These are phyloP conservation scores for Pulveroboletus frians DNA, from an alignment of 768 basidiomycete genomes.

Conservation along the genomic window DNA sequence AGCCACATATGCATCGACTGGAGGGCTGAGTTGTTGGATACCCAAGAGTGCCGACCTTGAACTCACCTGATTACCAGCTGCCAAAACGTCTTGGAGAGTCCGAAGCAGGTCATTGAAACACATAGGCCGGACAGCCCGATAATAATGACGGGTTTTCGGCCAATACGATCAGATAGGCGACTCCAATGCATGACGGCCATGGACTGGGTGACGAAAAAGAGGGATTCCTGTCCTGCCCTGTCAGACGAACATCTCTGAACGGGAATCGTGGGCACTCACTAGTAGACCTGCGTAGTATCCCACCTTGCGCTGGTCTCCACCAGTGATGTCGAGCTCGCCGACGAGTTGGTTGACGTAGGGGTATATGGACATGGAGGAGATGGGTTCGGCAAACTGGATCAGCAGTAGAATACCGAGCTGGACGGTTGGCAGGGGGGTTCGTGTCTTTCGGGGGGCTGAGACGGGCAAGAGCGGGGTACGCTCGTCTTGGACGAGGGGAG, in stretches of 20 bases:
- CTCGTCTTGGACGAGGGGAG: conserved; percentile 11
- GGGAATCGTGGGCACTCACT: conserved; percentile 31
- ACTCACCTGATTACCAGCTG: conserved; percentile 44
- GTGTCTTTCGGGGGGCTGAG: background rate
- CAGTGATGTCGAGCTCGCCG: conserved; percentile 22
- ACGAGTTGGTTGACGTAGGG: conserved; percentile 46
- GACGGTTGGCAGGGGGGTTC: conserved; percentile 35
- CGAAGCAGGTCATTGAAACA: conserved; percentile 66
- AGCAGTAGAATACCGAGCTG: conserved; percentile 36
- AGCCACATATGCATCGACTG: conserved; percentile 28
- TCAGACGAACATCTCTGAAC: background rate
- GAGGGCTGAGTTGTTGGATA: background rate
- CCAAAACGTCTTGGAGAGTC: conserved; percentile 63
- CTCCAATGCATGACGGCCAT: conserved; percentile 70
- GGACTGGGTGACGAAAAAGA: conserved; percentile 74
- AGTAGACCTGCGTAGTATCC: conserved; percentile 72
- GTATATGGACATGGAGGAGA: conserved; percentile 40
- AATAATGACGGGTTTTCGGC: conserved; percentile 70
- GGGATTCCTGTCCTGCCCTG: conserved; percentile 49
- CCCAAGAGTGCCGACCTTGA: background rate
- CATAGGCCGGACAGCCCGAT: conserved; percentile 57
- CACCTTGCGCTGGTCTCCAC: conserved; percentile 23
- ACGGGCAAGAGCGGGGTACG: conserved; percentile 5
- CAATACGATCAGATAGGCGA: conserved; percentile 60
- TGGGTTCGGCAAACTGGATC: conserved; percentile 31